Evolutionary conservation across 2,329 filamentous ascomycete species (phyloP).

Genomic region (Fusarium albidum): DNA sequence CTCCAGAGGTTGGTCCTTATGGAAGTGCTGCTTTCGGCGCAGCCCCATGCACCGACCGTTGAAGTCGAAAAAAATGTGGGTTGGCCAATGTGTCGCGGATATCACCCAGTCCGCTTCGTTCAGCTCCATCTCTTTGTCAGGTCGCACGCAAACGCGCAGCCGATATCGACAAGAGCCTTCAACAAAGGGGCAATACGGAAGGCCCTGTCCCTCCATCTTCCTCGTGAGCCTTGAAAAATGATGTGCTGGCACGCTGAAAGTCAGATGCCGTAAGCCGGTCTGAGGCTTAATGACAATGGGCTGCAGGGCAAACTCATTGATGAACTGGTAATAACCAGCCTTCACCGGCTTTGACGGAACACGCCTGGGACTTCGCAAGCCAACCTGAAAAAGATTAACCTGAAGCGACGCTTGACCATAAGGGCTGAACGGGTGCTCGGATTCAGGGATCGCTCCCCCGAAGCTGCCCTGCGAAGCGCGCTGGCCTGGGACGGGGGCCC

Average conservation of each 20-base stretch:
- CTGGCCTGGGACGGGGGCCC: slow-evolving; percentile 3
- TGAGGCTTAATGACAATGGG: slow-evolving; percentile 53
- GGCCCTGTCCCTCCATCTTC: slow-evolving; percentile 37
- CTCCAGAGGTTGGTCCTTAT: slow-evolving; percentile 79
- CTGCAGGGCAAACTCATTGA: slow-evolving; percentile 58
- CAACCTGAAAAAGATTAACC: slow-evolving; percentile 56
- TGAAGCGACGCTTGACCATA: slow-evolving; percentile 52
- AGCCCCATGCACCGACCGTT: slow-evolving; percentile 67
- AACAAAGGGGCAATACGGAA: slow-evolving; percentile 51
- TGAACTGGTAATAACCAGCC: slow-evolving; percentile 63
- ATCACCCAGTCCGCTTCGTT: slow-evolving; percentile 67
- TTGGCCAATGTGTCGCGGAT: slow-evolving; percentile 75
- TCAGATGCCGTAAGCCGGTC: slow-evolving; percentile 51
- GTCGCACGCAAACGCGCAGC: slow-evolving; percentile 67
- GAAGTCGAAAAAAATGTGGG: slow-evolving; percentile 71
- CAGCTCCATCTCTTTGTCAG: slow-evolving; percentile 29
- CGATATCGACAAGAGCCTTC: slow-evolving; percentile 70
- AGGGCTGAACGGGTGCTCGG: slow-evolving; percentile 52
- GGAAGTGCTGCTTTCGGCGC: slow-evolving; percentile 75
- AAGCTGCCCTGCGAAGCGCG: background rate
- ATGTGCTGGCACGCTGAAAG: slow-evolving; percentile 55
- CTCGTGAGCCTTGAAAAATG: slow-evolving; percentile 48
- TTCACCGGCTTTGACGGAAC: slow-evolving; percentile 37
- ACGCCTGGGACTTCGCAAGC: slow-evolving; percentile 57
- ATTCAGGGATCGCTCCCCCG: slow-evolving; percentile 25